phyloP scores from a whole-genome alignment of 768 basidiomycete genomes.

The Cystobasidium tubakii region DNA sequence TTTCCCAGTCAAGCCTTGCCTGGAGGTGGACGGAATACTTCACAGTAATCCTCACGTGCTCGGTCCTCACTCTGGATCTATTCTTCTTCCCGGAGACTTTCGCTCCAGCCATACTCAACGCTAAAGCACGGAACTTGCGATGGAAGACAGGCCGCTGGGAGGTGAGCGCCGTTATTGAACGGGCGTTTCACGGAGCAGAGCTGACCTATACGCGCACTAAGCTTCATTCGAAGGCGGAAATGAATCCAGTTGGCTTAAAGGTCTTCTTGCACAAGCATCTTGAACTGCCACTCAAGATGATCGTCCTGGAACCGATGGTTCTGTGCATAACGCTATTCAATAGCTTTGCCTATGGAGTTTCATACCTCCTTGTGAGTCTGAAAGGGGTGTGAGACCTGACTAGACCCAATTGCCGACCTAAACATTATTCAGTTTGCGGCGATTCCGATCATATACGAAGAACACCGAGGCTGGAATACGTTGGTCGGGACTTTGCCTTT shows the following conservation, averaged over 20 bases:
- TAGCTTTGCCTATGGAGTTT: slow-evolving; percentile 45
- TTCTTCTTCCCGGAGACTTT: slow-evolving; percentile 50
- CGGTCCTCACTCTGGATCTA: slow-evolving; percentile 44
- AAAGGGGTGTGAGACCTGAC: not conserved
- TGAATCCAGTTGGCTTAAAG: slow-evolving; percentile 44
- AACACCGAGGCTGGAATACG: slow-evolving; percentile 47
- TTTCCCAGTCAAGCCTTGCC: slow-evolving; percentile 46
- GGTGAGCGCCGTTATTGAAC: too few species aligned
- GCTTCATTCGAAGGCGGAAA: slow-evolving; percentile 48
- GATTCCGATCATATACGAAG: slow-evolving; percentile 47
- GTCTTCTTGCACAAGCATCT: slow-evolving; percentile 48
- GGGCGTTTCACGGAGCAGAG: too few species aligned
- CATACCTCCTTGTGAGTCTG: slow-evolving; percentile 42
- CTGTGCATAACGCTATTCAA: slow-evolving; percentile 39
- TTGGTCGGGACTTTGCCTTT: slow-evolving; percentile 48
- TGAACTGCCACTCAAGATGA: slow-evolving; percentile 47
- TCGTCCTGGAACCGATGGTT: slow-evolving; percentile 47
- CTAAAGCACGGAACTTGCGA: slow-evolving; percentile 47
- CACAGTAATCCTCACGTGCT: slow-evolving; percentile 46
- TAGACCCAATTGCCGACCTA: too few species aligned
- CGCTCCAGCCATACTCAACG: slow-evolving; percentile 47
- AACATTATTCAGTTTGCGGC: slow-evolving; percentile 43
- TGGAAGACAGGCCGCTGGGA: slow-evolving; percentile 47
- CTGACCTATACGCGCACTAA: not conserved
- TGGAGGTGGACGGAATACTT: slow-evolving; percentile 51